Evolutionary conservation across 2,329 filamentous ascomycete genomes (phyloP), one percentile per base, ranked within the genome.

Genomic region (Clonostachys chloroleuca): DNA sequence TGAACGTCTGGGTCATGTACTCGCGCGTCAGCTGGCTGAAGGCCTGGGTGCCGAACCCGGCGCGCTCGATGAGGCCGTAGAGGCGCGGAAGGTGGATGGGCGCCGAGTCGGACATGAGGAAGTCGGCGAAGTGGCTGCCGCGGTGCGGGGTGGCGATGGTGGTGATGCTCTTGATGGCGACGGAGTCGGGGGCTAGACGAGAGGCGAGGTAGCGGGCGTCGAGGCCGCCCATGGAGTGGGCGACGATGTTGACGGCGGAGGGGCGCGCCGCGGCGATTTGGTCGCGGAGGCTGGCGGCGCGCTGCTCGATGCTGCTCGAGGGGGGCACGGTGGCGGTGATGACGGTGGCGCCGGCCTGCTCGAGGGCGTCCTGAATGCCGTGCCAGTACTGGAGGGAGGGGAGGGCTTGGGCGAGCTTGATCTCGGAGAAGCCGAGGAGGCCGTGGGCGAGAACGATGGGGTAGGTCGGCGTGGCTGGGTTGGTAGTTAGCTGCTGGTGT

Each of bases 211-310:
- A 83, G 42, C 83, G 72, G 10, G 81, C 77, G 59, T 86, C 83
- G 5, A 86, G 69, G 3, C 83, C 82, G 43, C 83, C 81, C 81
- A 84, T 84, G 54, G 74, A 80, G 66, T 91, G 87, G 39, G 81
- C 81, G 17, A 91, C 74, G 49, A 96, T 87, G 60, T 89, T 89
- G 53, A 96, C 89, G 44, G 84, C 80, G 50, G 66, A 69, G 16
- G 52, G 46, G 12, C 44, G 39, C 2, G 75, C 70, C 10, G 63
- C 56, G 43, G 70, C 70, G 49, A 86, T 83, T 51, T 78, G 72
- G 52, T 67, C 57, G 34, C 73, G 73, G n/a, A 86, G 72, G 54
- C 73, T 73, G 49, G 73, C 72, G 24, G 83, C 82, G 47, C 82
- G 77, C 50, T 77, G 70, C 61, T 80, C 75, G 57, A 86, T 84